Percentiles rank a stretch among this genome's conserved stretches.
These are phyloP conservation scores for Ceratopteris richardii DNA, from an alignment of 75 land plant genomes.

Conservation along the genomic window DNA sequence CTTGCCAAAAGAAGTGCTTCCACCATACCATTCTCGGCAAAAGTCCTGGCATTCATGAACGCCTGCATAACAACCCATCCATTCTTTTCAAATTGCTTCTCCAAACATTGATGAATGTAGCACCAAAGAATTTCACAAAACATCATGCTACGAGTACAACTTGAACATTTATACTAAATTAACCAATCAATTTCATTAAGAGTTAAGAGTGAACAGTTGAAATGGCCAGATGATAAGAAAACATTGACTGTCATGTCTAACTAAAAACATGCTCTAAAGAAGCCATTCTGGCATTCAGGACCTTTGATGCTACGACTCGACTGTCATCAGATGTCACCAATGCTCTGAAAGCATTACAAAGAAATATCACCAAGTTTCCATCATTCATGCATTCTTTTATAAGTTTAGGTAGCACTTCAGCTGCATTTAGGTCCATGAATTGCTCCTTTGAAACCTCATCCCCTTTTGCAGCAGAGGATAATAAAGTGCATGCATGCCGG, in stretches of 20 bases:
- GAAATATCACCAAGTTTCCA: slow-evolving; percentile 27
- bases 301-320: slow-evolving; percentile 88
- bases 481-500: slow-evolving; percentile 43
- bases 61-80: slow-evolving; percentile 32
- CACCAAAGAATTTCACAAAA: too few species aligned
- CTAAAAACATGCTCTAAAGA: slow-evolving; percentile 2
- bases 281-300: slow-evolving; percentile 12
- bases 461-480: slow-evolving; percentile 70
- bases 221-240: too few species aligned
- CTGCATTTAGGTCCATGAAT: slow-evolving; percentile 75
- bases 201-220: too few species aligned
- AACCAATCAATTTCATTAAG: too few species aligned
- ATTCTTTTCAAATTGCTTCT: neutral
- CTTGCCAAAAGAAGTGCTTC: slow-evolving; percentile 49
- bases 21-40: slow-evolving; percentile 74
- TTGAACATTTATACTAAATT: too few species aligned
- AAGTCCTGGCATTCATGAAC: slow-evolving; percentile 76
- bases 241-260: too few species aligned
- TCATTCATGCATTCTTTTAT: slow-evolving; percentile 22
- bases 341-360: slow-evolving; percentile 73
- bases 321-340: slow-evolving; percentile 74
- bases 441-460: slow-evolving; percentile 70
- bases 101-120: too few species aligned
- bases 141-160: too few species aligned
- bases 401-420: slow-evolving; percentile 46